Conservation (phyloP, 2,329 filamentous ascomycete genomes). For the Rugonectria rugulosa region DNA sequence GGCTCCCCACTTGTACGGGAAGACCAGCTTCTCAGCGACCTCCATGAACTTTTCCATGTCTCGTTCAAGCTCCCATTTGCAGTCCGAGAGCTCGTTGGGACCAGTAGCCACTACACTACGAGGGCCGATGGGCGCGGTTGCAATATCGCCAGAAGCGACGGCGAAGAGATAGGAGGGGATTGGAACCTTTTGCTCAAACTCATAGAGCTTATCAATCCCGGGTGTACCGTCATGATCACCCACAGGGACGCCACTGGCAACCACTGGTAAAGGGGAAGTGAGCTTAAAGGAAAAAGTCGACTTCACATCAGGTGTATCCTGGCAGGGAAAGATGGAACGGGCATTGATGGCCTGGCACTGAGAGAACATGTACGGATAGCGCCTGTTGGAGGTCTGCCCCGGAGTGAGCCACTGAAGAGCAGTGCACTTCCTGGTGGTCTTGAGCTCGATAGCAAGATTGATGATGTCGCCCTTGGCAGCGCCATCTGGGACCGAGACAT, state of each 20-base stretch:
- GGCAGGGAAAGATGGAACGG: slow-evolving; percentile 92
- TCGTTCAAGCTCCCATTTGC: slow-evolving; percentile 89
- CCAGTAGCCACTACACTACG: slow-evolving; percentile 86
- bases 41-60: slow-evolving; percentile 94
- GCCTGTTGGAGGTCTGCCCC: slow-evolving; percentile 93
- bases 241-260: slow-evolving; percentile 81
- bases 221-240: slow-evolving; percentile 53
- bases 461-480: slow-evolving; percentile 61
- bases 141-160: slow-evolving; percentile 86
- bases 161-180: slow-evolving; percentile 96
- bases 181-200: slow-evolving; percentile 88
- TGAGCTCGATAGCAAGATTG: slow-evolving; percentile 70
- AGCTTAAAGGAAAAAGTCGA: slow-evolving; percentile 93
- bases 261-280: slow-evolving; percentile 84
- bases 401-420: slow-evolving; percentile 95
- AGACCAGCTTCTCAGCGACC: slow-evolving; percentile 81
- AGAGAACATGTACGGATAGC: slow-evolving; percentile 96
- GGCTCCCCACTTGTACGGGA: slow-evolving; percentile 91
- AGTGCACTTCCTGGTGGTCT: slow-evolving; percentile 88
- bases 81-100: slow-evolving; percentile 83
- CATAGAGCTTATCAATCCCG: slow-evolving; percentile 71
- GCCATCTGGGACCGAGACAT: slow-evolving; percentile 66
- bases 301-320: slow-evolving; percentile 97
- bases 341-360: slow-evolving; percentile 98
- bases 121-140: slow-evolving; percentile 84